Evolutionary conservation across 1,139 yeast genomes (phyloP).

Genomic region (Diutina neorugosa): DNA sequence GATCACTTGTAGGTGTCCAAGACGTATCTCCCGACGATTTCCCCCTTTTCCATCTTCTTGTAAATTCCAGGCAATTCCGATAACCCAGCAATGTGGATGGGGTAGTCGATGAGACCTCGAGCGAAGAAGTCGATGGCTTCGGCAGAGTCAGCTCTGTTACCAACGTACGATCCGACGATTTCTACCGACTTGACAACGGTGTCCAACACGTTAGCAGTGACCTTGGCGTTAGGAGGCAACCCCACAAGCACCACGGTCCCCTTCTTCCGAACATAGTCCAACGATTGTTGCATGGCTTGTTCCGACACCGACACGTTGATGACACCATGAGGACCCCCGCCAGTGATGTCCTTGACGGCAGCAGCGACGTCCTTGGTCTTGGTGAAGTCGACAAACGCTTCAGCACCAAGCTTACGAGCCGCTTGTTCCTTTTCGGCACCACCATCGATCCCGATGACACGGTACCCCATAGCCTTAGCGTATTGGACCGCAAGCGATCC

Average conservation of each 20-base stretch:
- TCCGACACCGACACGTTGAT: constrained; percentile 11
- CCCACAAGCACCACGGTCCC: constrained; percentile 11
- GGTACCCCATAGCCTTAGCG: constrained; percentile 11
- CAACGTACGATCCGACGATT: constrained; percentile 10
- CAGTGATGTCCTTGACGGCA: constrained; percentile 9
- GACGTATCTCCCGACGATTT: constrained; percentile 11
- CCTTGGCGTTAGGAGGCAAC: constrained; percentile 11
- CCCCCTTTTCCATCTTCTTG: constrained; percentile 10
- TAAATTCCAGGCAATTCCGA: constrained; percentile 10
- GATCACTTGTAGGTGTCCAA: constrained; percentile 8
- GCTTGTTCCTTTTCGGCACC: constrained; percentile 10
- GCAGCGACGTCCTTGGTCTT: constrained; percentile 9
- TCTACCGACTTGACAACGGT: constrained; percentile 9
- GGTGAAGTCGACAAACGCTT: constrained; percentile 10
- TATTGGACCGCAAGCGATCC: constrained; percentile 11
- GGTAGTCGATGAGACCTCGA: constrained; percentile 11
- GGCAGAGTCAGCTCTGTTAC: constrained; percentile 11
- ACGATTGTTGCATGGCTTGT: constrained; percentile 9
- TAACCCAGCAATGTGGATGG: constrained; percentile 10
- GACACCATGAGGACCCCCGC: constrained; percentile 11
- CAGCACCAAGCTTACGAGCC: constrained; percentile 9
- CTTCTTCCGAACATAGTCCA: constrained; percentile 9
- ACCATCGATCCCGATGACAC: constrained; percentile 10
- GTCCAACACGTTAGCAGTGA: constrained; percentile 9
- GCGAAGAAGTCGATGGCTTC: constrained; percentile 12